phyloP scores from a whole-genome alignment of 805 yeast genomes.

The Wickerhamiella qilinensis region DNA sequence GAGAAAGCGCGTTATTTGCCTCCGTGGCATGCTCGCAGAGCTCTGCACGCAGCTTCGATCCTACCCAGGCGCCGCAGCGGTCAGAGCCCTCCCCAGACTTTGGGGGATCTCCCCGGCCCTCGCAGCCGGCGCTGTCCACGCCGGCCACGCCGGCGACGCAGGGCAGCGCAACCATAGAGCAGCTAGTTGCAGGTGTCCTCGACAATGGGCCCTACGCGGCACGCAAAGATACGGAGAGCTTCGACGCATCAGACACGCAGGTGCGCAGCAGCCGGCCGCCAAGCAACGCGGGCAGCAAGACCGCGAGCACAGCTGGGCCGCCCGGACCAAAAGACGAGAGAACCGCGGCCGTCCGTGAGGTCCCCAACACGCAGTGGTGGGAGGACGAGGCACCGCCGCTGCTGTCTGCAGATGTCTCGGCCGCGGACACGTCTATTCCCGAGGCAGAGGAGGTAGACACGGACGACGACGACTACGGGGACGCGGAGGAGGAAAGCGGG shows the following conservation, averaged over 20 bases:
- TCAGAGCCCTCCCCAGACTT: too few species aligned
- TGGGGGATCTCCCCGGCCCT: too few species aligned
- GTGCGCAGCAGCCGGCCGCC: too few species aligned
- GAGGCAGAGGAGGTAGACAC: conserved; percentile 1
- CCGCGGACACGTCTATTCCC: conserved; percentile 2
- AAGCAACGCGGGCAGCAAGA: too few species aligned
- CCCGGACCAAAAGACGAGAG: neutral
- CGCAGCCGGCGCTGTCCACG: too few species aligned
- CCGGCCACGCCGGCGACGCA: too few species aligned
- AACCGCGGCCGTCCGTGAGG: neutral
- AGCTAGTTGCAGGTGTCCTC: too few species aligned
- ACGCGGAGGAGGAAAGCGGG: neutral
- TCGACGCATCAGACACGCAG: neutral
- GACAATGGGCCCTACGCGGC: too few species aligned
- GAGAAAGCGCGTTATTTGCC: neutral
- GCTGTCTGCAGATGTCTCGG: neutral
- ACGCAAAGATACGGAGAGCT: too few species aligned
- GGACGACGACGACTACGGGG: conserved; percentile 5
- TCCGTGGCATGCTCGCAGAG: neutral
- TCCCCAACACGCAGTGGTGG: conserved; percentile 12
- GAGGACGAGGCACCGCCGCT: conserved; percentile 1
- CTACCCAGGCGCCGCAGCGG: too few species aligned
- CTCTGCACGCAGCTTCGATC: neutral
- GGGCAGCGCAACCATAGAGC: too few species aligned
- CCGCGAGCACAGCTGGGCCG: neutral